Evolutionary conservation across 1,139 yeast species (phyloP).

Genomic region (Debaryomycetaceae sp.): DNA sequence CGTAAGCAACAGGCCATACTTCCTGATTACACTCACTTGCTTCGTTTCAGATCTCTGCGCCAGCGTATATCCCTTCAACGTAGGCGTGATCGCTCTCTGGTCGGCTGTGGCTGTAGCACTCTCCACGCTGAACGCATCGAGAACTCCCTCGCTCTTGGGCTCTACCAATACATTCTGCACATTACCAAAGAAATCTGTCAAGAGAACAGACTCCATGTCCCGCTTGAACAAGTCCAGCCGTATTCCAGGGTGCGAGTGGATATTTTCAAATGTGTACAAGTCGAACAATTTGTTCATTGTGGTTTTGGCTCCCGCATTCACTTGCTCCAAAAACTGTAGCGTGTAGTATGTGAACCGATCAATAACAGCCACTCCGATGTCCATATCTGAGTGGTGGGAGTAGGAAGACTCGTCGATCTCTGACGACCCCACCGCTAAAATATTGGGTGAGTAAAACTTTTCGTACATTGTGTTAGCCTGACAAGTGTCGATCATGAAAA

Average conservation of each 20-base stretch:
- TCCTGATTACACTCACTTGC: too few relatives aligned
- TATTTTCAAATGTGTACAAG: constrained; percentile 71
- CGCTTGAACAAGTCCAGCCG: constrained; percentile 69
- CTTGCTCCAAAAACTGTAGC: constrained; percentile 74
- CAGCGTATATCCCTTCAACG: too few relatives aligned
- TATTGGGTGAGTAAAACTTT: constrained; percentile 83
- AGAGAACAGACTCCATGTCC: constrained; percentile 55
- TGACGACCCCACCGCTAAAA: constrained; percentile 91
- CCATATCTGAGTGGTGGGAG: constrained; percentile 91
- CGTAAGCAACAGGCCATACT: too few relatives aligned
- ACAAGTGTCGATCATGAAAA: constrained; percentile 97
- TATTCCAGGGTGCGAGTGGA: constrained; percentile 89
- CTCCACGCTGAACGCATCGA: constrained; percentile 8
- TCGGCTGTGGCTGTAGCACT: too few relatives aligned
- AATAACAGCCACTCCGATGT: constrained; percentile 94
- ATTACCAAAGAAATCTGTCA: constrained; percentile 93
- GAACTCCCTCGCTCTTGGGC: constrained; percentile 35
- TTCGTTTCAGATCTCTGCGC: too few relatives aligned
- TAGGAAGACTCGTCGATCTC: constrained; percentile 82
- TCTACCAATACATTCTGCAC: constrained; percentile 76
- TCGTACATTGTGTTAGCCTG: constrained; percentile 98
- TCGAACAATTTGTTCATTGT: constrained; percentile 79
- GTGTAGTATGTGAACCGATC: constrained; percentile 93
- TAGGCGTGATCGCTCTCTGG: too few relatives aligned
- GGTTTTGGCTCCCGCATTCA: constrained; percentile 60